Base-by-base conservation (phyloP, 1,284 basidiomycete genomes). In the Trametes hirsuta region DNA sequence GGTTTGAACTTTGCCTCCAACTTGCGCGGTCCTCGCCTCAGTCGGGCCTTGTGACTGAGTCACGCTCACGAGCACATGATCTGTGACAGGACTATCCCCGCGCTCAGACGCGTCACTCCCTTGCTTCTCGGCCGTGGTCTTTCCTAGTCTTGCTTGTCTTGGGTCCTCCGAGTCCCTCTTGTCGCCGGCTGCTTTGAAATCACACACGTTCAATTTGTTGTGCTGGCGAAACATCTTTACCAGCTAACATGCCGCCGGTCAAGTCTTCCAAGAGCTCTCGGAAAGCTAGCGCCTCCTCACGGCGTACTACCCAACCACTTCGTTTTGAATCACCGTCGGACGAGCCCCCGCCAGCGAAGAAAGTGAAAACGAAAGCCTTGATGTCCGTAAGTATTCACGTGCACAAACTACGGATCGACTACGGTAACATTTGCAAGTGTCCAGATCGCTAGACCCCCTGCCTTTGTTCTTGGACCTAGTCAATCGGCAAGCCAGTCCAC, bases 361-460 rank as follows among this genome's bases (percentile, higher is more conserved):
- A 62, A 48, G 21, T 18, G 4, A 66, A 62, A 40, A 66, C 62
- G 0, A 63, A 62, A n/a, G 48, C 64, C 10, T 14, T 63, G 37
- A 58, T 63, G 44, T 63, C 61, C 35, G 64, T 66, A 45, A 55
- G 62, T 59, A 41, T 4, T 4, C 6, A 11, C 25, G 15, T 4
- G 4, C 0, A 3, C 10, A 15, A 6, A 34, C 14, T 12, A 5
- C 2, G 15, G 21, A 14, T 6, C 41, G 34, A 25, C 24, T 21
- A 21, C 49, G 35, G 35, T 61, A 48, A 57, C 53, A 59, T 37
- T 18, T 30, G 61, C 52, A 58, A 67, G 65, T 46, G 35, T 47
- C n/a, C 59, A 80, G 76, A 71, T 78, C 48, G 63, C 73, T 4
- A 71, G 71, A 21, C 74, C 72, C 3, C 77, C 77, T 3, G 61